These are phyloP conservation scores for Aspergillus costaricaensis DNA, from an alignment of 2,329 filamentous ascomycete genomes.

Conservation along the genomic window DNA sequence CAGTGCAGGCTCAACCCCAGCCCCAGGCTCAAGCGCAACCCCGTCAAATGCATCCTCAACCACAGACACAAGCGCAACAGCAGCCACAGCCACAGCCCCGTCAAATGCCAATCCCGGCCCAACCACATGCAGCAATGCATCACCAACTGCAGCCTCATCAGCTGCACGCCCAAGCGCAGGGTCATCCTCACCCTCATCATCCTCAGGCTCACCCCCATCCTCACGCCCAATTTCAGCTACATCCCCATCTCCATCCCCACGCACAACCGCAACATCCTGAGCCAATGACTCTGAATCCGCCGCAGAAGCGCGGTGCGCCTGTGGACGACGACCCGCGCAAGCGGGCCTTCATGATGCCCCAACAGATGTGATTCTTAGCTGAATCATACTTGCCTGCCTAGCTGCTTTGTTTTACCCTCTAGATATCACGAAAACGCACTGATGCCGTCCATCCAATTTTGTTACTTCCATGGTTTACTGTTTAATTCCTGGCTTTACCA, in stretches of 20 bases:
- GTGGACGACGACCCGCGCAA: conserved; percentile 25
- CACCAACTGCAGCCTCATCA: conserved; percentile 13
- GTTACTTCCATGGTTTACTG: background rate
- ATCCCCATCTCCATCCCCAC: conserved; percentile 14
- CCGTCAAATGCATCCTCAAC: conserved; percentile 23
- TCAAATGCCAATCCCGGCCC: conserved; percentile 11
- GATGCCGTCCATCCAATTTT: background rate
- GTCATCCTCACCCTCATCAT: conserved; percentile 14
- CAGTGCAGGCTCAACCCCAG: conserved; percentile 9
- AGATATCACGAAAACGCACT: conserved; percentile 1
- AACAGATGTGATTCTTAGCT: conserved; percentile 12
- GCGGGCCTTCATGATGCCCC: conserved; percentile 24
- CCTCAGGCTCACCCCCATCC: conserved; percentile 16
- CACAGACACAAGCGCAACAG: conserved; percentile 11
- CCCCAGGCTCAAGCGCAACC: conserved; percentile 24
- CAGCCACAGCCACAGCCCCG: conserved; percentile 13
- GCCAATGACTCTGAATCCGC: conserved; percentile 22
- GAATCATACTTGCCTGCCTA: background rate
- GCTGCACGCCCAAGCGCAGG: conserved; percentile 10
- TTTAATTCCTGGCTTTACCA: background rate
- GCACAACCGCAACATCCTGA: conserved; percentile 18
- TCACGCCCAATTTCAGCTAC: conserved; percentile 5
- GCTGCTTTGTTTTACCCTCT: background rate
- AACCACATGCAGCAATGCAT: conserved; percentile 17
- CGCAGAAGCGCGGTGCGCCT: conserved; percentile 21